A percentile compares a stretch with the other conserved stretches of the same genome.
phyloP scores from a whole-genome alignment of 1,284 basidiomycete species.

The Rhodofomes roseus region DNA sequence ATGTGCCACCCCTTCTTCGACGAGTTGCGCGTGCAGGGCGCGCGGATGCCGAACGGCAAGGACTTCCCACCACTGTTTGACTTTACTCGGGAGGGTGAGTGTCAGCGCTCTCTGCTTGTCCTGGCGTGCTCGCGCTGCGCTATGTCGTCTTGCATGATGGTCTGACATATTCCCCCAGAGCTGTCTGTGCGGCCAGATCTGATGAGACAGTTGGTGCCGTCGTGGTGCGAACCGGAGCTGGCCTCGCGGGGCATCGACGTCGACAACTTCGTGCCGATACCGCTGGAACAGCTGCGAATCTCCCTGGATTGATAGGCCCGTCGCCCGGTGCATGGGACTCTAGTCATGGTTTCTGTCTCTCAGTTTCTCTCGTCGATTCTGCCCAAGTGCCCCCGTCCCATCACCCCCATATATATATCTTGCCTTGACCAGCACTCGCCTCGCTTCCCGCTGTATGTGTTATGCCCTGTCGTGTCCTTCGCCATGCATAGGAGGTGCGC shows the following conservation, averaged over 20 bases:
- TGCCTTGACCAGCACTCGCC: constrained; percentile 16
- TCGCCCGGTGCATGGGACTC: constrained; percentile 16
- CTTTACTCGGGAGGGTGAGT: constrained; percentile 92
- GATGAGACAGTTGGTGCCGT: constrained; percentile 87
- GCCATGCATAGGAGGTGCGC: neutral
- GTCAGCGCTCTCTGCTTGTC: neutral
- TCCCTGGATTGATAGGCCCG: constrained; percentile 68
- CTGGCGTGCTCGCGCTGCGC: neutral
- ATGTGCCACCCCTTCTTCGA: constrained; percentile 98
- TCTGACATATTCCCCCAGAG: constrained; percentile 49
- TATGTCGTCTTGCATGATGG: neutral
- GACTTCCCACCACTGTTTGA: constrained; percentile 94
- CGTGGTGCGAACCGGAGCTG: constrained; percentile 87
- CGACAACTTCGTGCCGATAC: constrained; percentile 92
- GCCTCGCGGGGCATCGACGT: constrained; percentile 83
- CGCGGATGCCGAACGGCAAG: constrained; percentile 95
- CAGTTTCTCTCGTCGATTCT: constrained; percentile 1
- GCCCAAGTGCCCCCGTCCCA: neutral
- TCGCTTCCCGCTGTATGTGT: constrained; percentile 8
- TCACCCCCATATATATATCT: constrained; percentile 21
- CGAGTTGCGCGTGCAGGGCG: constrained; percentile 86
- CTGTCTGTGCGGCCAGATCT: constrained; percentile 95
- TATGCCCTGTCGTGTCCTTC: constrained; percentile 2
- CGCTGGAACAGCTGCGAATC: constrained; percentile 88
- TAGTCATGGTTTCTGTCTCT: constrained; percentile 6